A percentile compares a stretch with the other conserved stretches of the same genome.
Conservation (phyloP, 2,329 filamentous ascomycete species). For the Aurifilum marmelostoma region DNA sequence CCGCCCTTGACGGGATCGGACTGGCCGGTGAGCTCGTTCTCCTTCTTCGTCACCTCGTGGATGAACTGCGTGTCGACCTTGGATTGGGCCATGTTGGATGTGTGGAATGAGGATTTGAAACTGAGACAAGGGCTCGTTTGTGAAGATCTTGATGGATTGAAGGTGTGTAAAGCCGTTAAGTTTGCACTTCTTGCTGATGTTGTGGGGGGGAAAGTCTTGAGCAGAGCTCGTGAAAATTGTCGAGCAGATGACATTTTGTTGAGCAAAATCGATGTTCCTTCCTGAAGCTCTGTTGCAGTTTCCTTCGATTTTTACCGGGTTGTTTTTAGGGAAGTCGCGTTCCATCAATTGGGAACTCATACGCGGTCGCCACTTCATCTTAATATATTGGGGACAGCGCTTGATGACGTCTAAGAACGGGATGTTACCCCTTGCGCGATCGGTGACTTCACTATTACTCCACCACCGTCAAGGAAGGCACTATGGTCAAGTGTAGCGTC, state of each 20-base stretch:
- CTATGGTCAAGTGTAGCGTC: not conserved
- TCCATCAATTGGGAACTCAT: not conserved
- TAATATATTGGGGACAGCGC: not conserved
- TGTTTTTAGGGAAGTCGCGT: not conserved
- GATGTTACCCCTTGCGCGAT: not conserved
- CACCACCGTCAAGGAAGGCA: not conserved
- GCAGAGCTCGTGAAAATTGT: constrained; percentile 5
- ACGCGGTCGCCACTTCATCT: not conserved
- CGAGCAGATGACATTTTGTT: constrained; percentile 14
- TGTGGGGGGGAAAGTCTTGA: not conserved
- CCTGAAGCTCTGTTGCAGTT: not conserved
- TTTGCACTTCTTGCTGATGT: not conserved
- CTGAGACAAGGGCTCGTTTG: not conserved
- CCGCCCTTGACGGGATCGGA: constrained; percentile 41
- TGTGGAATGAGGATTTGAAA: constrained; percentile 19
- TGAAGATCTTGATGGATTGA: not conserved
- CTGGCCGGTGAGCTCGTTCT: constrained; percentile 44
- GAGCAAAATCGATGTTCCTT: not conserved
- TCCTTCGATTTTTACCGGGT: not conserved
- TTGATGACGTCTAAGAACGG: constrained; percentile 16
- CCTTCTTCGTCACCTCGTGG: constrained; percentile 44
- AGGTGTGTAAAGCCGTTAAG: not conserved
- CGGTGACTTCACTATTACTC: constrained; percentile 23
- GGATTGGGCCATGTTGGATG: constrained; percentile 28
- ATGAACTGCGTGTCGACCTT: constrained; percentile 38